Evolutionary conservation across 1,284 basidiomycete species (phyloP).

Genomic region (Trametes pubescens): DNA sequence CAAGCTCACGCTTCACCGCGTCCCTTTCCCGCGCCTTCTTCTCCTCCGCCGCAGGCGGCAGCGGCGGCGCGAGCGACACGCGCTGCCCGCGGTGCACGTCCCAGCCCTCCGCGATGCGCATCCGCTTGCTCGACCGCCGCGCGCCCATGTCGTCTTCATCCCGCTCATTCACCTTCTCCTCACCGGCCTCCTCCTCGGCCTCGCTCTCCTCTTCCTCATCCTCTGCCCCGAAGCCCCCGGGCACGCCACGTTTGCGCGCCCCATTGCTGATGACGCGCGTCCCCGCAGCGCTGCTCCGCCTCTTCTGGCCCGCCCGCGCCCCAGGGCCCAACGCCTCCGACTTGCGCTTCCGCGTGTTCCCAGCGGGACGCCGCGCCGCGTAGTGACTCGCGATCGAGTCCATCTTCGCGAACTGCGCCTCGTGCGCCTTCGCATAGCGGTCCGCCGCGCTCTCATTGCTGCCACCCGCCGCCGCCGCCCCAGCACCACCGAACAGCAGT

Average conservation of each 20-base stretch:
- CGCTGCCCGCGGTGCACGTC: slow-evolving; percentile 44
- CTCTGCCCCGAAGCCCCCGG: slow-evolving; percentile 64
- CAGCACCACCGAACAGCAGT: slow-evolving; percentile 2
- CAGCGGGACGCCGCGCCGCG: slow-evolving; percentile 56
- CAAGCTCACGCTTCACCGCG: slow-evolving; percentile 66
- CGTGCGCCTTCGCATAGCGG: slow-evolving; percentile 69
- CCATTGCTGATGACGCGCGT: slow-evolving; percentile 61
- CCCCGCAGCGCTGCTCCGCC: slow-evolving; percentile 47
- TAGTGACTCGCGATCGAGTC: slow-evolving; percentile 74
- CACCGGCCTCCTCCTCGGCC: slow-evolving; percentile 48
- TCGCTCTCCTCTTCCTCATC: slow-evolving; percentile 52
- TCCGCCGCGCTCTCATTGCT: slow-evolving; percentile 20
- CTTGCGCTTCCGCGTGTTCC: slow-evolving; percentile 51
- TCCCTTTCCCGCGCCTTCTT: slow-evolving; percentile 59
- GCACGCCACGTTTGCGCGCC: slow-evolving; percentile 52
- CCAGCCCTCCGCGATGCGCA: slow-evolving; percentile 45
- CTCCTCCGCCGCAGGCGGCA: slow-evolving; percentile 46
- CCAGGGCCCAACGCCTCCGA: slow-evolving; percentile 45
- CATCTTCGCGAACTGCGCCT: slow-evolving; percentile 76
- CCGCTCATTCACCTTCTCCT: slow-evolving; percentile 41
- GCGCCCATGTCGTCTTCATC: slow-evolving; percentile 46
- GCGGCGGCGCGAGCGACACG: slow-evolving; percentile 43
- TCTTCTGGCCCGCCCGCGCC: slow-evolving; percentile 45
- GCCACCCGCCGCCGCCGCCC: background rate
- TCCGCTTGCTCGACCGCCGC: slow-evolving; percentile 50